Base-by-base conservation (phyloP, 306 rosid species). In the Acacia acuminata region DNA sequence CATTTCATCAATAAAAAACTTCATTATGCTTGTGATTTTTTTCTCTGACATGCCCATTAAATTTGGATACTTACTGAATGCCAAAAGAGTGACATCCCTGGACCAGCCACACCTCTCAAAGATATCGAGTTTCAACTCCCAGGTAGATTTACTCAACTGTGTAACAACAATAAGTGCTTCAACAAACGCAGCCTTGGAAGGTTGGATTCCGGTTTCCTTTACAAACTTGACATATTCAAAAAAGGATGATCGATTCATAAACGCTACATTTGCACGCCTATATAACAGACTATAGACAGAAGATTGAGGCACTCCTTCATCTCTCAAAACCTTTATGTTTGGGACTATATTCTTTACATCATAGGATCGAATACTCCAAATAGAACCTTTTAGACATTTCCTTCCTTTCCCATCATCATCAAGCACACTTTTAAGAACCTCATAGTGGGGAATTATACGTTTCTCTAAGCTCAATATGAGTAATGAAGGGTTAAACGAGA, bases 381-480 rank as follows among this genome's bases (percentile, higher is more conserved):
- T n/a, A n/a, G n/a, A n/a, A n/a, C n/a, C n/a, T 34, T 34, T 7
- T 2, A 66, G 0, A 34, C 8, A 3, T 16, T 0, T 32, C 19
- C 3, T 32, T 7, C 3, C 44, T 66, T 66, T 32, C 24, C 2
- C 1, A 32, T 16, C 6, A 2, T 66, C 71, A 66, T 3, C 13
- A 16, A 66, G 43, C 7, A 65, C 43, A 7, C 43, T 32, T 38
- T 32, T 32, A 16, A 65, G 43, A 9, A 11, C 43, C 64, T 56
- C 64, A 16, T 65, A 65, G 0, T 0, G 22, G 43, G 71, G 71
- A 17, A 32, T 65, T 32, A 65, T 32, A 34, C 25, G 22, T 4
- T 65, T 76, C 76, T 88, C 16, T 68, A 88, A 76, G 81, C 91
- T 84, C 2, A 0, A 14, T 0, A 0, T 0, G 3, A 88, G 15